Percentiles rank a stretch among this genome's conserved stretches.
These are phyloP conservation scores for Betula pendula DNA, from an alignment of 306 rosid genomes.

Conservation along the genomic window DNA sequence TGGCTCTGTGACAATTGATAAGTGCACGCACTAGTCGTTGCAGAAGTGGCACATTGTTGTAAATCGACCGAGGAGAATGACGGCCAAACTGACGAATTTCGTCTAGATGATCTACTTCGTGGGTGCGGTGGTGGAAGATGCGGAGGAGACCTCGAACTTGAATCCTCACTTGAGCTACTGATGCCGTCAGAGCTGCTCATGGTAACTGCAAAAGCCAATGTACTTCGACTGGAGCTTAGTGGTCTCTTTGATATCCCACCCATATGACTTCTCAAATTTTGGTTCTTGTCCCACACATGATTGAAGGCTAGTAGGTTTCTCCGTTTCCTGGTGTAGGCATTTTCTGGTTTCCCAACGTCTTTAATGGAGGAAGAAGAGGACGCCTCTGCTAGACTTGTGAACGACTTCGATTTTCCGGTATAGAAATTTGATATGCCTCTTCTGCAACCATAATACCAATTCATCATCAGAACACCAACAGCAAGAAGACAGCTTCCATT, in stretches of 20 bases:
- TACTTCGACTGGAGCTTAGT: slow-evolving; percentile 62
- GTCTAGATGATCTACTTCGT: slow-evolving; percentile 15
- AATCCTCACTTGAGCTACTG: slow-evolving; percentile 65
- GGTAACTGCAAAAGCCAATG: slow-evolving; percentile 77
- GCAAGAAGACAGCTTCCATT: not conserved
- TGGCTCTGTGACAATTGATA: slow-evolving; percentile 26
- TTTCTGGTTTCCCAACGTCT: slow-evolving; percentile 80
- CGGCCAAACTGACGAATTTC: slow-evolving; percentile 37
- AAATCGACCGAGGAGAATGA: slow-evolving; percentile 68
- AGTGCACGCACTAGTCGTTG: slow-evolving; percentile 34
- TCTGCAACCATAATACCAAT: slow-evolving; percentile 43
- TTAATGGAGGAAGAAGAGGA: slow-evolving; percentile 41
- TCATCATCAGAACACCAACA: slow-evolving; percentile 11
- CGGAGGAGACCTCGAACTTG: slow-evolving; percentile 36
- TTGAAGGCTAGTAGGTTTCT: slow-evolving; percentile 63
- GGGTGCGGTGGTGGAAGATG: slow-evolving; percentile 59
- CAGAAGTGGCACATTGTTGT: slow-evolving; percentile 54
- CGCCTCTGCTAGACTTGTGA: slow-evolving; percentile 64
- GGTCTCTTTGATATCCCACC: slow-evolving; percentile 80
- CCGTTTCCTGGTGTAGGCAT: slow-evolving; percentile 67
- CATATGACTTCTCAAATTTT: slow-evolving; percentile 48
- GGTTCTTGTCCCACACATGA: slow-evolving; percentile 62
- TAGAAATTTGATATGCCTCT: slow-evolving; percentile 81
- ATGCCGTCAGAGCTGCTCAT: slow-evolving; percentile 66
- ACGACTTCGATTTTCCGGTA: slow-evolving; percentile 79